These are phyloP conservation scores for Mayamaea pseudoterrestris DNA, from an alignment of 108 stramenopile genomes.

Conservation along the genomic window DNA sequence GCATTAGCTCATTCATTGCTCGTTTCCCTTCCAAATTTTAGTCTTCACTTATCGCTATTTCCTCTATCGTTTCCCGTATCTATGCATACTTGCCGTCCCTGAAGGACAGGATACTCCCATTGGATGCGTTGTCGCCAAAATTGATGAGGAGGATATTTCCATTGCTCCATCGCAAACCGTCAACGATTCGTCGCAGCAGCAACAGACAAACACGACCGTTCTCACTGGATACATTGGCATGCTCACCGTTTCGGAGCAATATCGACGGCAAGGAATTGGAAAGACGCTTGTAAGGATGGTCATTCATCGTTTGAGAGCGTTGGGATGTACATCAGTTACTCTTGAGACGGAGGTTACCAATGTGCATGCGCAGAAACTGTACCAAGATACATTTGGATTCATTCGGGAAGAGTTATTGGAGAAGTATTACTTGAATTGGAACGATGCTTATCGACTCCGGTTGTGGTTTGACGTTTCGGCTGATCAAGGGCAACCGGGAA, in stretches of 20 bases:
- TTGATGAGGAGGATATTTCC: conserved; percentile 31
- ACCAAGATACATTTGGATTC: conserved; percentile 75
- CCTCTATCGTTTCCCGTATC: conserved; percentile 64
- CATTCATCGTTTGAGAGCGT: conserved; percentile 43
- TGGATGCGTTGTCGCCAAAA: conserved; percentile 84
- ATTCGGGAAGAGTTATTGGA: conserved; percentile 73
- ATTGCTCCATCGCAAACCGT: not conserved
- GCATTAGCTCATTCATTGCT: too few relatives aligned
- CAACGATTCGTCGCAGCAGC: conserved; percentile 1
- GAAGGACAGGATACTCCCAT: conserved; percentile 35
- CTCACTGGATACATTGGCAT: conserved; percentile 66
- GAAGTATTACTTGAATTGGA: conserved; percentile 79
- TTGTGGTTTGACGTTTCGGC: conserved; percentile 76
- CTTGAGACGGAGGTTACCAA: conserved; percentile 78
- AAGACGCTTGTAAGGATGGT: conserved; percentile 52
- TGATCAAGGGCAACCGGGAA: too few relatives aligned
- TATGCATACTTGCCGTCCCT: conserved; percentile 72
- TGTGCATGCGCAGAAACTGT: conserved; percentile 52
- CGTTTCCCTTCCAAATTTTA: too few relatives aligned
- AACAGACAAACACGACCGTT: not conserved
- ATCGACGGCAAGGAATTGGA: conserved; percentile 76
- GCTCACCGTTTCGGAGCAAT: conserved; percentile 55
- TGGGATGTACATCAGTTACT: conserved; percentile 28
- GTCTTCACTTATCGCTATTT: conserved; percentile 87
- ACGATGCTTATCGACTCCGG: conserved; percentile 78